Evolutionary conservation across 1,284 basidiomycete species (phyloP).

Genomic region (Limonomyces culmigenus): DNA sequence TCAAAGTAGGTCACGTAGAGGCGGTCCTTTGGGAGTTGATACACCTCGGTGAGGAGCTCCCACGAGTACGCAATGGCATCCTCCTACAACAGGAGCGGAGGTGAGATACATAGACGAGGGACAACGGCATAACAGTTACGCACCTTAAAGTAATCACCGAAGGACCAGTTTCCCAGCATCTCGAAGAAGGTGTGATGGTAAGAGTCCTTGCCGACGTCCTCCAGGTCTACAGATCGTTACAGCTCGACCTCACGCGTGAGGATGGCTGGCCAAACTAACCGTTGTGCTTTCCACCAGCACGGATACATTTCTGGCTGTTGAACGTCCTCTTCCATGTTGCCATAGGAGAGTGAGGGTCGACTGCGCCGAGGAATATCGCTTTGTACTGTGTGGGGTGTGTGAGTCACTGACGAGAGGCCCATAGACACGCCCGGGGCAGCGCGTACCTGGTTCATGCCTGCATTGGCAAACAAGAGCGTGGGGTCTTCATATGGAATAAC

Average conservation of each 20-base stretch:
- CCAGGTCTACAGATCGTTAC: constrained; percentile 76
- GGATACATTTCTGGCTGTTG: constrained; percentile 96
- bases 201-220: constrained; percentile 96
- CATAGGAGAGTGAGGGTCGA: constrained; percentile 83
- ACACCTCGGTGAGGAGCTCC: constrained; percentile 85
- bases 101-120: constrained; percentile 3
- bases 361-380: constrained; percentile 89
- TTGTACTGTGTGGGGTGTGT: constrained; percentile 68
- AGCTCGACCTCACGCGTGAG: too few relatives aligned
- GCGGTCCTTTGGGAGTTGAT: constrained; percentile 76
- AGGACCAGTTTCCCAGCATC: constrained; percentile 99
- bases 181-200: constrained; percentile 98
- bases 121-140: not conserved
- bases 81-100: too few relatives aligned
- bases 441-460: constrained; percentile 84
- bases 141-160: constrained; percentile 98
- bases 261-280: constrained; percentile 26
- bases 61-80: constrained; percentile 89
- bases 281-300: constrained; percentile 97
- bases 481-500: constrained; percentile 97
- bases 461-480: constrained; percentile 94
- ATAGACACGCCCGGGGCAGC: not conserved
- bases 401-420: constrained; percentile 4
- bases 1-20: constrained; percentile 98
- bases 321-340: constrained; percentile 84